Percentiles rank a stretch among this genome's conserved stretches.
These are phyloP conservation scores for Pseudogymnoascus sp. DNA, from an alignment of 2,329 filamentous ascomycete species.

Conservation along the genomic window DNA sequence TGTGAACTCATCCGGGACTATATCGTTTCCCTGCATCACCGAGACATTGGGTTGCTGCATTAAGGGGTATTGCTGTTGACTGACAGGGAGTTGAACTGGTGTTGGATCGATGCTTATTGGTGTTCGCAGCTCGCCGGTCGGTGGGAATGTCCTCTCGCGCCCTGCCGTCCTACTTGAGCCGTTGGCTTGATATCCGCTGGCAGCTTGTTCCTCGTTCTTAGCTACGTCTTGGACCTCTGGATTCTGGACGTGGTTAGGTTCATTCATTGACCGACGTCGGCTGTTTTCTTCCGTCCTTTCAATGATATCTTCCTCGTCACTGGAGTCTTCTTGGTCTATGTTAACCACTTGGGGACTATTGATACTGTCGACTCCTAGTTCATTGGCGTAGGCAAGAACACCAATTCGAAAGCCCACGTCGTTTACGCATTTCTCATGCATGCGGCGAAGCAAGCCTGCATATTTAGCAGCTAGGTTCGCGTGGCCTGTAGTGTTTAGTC, in stretches of 20 bases:
- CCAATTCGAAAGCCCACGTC: conserved; percentile 11
- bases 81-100: conserved; percentile 3
- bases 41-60: conserved; percentile 2
- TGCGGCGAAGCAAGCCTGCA: conserved; percentile 14
- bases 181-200: neutral
- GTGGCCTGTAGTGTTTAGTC: conserved; percentile 9
- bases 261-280: neutral
- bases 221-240: neutral
- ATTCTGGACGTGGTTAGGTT: neutral
- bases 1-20: conserved; percentile 20
- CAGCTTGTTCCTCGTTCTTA: neutral
- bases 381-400: conserved; percentile 16
- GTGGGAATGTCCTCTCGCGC: neutral
- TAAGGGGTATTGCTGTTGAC: conserved; percentile 9
- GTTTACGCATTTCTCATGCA: conserved; percentile 13
- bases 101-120: neutral
- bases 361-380: neutral
- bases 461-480: conserved; percentile 19
- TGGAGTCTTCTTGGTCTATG: neutral
- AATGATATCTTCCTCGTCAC: neutral
- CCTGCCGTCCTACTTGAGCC: neutral
- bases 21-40: neutral
- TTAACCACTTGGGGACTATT: neutral
- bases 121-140: neutral
- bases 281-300: neutral